phyloP scores from a whole-genome alignment of 169 alveolate genomes.

The Plasmodium ovale region DNA sequence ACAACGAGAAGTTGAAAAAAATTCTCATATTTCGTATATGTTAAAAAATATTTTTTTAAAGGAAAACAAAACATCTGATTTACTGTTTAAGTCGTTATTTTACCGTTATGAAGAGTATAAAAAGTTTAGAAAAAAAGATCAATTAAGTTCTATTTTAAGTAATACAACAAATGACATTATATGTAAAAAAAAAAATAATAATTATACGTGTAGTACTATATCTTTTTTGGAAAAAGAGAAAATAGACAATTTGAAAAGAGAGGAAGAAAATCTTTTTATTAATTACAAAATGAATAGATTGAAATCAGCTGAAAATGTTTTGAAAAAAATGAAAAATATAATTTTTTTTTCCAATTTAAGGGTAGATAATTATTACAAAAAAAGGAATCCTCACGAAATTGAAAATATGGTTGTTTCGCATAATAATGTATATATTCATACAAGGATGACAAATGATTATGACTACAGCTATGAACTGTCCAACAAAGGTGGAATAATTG shows the following conservation, averaged over 20 bases:
- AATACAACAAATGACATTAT: neutral
- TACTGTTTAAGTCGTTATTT: conserved; percentile 16
- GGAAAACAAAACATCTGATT: conserved; percentile 5
- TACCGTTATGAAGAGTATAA: conserved; percentile 40
- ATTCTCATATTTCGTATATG: conserved; percentile 22
- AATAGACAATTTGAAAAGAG: neutral
- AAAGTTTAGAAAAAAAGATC: neutral
- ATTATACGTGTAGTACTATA: neutral
- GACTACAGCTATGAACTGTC: conserved; percentile 33
- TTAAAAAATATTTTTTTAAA: conserved; percentile 42
- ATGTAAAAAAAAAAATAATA: too few species aligned
- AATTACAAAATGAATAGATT: conserved; percentile 23
- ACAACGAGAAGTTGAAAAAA: conserved; percentile 23
- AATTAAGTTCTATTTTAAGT: neutral
- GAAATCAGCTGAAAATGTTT: neutral
- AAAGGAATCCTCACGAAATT: conserved; percentile 66
- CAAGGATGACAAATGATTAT: conserved; percentile 62
- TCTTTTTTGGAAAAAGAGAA: neutral
- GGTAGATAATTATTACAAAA: conserved; percentile 28
- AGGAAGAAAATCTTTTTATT: conserved; percentile 13
- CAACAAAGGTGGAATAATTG: conserved; percentile 51
- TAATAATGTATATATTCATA: conserved; percentile 42
- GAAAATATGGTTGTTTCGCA: conserved; percentile 24
- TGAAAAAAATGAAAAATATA: conserved; percentile 29
- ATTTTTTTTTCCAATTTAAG: conserved; percentile 40